Base-by-base conservation (phyloP, 2,329 filamentous ascomycete species). In the Biscogniauxia sp. region DNA sequence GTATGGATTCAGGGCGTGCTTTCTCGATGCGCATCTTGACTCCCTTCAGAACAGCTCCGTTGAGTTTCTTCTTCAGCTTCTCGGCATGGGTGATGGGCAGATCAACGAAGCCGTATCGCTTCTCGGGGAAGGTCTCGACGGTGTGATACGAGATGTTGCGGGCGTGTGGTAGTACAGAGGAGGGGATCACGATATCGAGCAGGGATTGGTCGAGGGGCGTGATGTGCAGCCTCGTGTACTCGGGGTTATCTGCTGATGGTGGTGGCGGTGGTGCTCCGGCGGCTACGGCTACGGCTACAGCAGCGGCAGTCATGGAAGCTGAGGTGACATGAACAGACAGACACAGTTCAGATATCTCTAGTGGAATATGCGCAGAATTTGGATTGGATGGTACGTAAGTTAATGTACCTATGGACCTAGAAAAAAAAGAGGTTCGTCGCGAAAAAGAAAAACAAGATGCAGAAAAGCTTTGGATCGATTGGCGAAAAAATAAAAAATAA, bases 61-160 rank as follows among this genome's bases (percentile, higher is more conserved):
- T 91, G 55, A 98, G 83, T 78, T 95, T 98, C 78, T 90, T 94
- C 78, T 88, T 92, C 57, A 98, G 77, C 75, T 93, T 96, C n/a
- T 94, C 90, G 9, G 94, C 95, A 66, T 96, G 93, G 76, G 86
- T 85, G 2, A 74, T 77, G 0, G 93, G 93, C 45, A 99, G 78
- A 53, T 96, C 93, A 61, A 98, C 81, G 77, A 91, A 99, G 59
- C 94, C 95, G 86, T 92, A 99, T 57, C 86, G 88, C 73, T 87
- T 90, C 66, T 99, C 95, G 15, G 94, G 94, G 65, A 96, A 97
- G 0, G 93, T 93, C 72, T 92, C 85, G 66, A 97, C 78, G 5
- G 82, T 81, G 76, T 98, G 94, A 77, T 89, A 97, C n/a, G 93
- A 97, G 56, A 97, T 85, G 72, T 93, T 91, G 63, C 87, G 86